A percentile compares a stretch with the other conserved stretches of the same genome.
These are phyloP conservation scores for Pestalotiopsis fici DNA, from an alignment of 2,329 filamentous ascomycete species.

Conservation along the genomic window DNA sequence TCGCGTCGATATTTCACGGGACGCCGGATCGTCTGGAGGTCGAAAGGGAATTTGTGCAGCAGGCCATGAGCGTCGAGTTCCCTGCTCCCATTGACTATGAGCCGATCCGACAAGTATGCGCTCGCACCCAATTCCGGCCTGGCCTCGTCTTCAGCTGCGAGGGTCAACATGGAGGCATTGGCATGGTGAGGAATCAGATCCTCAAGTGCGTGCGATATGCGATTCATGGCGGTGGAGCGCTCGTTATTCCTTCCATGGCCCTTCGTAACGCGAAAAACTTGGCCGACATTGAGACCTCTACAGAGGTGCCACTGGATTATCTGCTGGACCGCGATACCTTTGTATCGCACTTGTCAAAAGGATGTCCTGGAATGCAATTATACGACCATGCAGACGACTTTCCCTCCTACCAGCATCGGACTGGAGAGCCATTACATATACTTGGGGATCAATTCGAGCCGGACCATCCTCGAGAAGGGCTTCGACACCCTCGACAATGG, in stretches of 20 bases:
- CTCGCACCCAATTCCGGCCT: slow-evolving; percentile 29
- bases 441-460: slow-evolving; percentile 32
- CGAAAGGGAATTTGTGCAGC: slow-evolving; percentile 21
- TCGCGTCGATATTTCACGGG: slow-evolving; percentile 12
- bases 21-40: slow-evolving; percentile 10
- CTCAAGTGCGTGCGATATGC: slow-evolving; percentile 41
- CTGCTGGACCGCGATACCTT: slow-evolving; percentile 29
- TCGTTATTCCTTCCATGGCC: slow-evolving; percentile 37
- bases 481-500: slow-evolving; percentile 25
- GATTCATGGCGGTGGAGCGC: slow-evolving; percentile 34
- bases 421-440: slow-evolving; percentile 18
- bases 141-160: slow-evolving; percentile 40
- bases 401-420: slow-evolving; percentile 21
- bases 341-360: slow-evolving; percentile 20
- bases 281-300: slow-evolving; percentile 28
- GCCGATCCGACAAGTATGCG: slow-evolving; percentile 33
- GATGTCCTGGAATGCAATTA: slow-evolving; percentile 27
- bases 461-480: slow-evolving; percentile 23
- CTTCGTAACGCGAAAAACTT: slow-evolving; percentile 32
- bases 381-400: slow-evolving; percentile 29
- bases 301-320: slow-evolving; percentile 28
- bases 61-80: slow-evolving; percentile 33
- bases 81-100: slow-evolving; percentile 32
- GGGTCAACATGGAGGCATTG: slow-evolving; percentile 38
- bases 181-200: slow-evolving; percentile 40